Evolutionary conservation across 371 early-diverging fungal genomes (phyloP), one percentile per base, ranked within the genome.

Genomic region (Mortierella polycephala): DNA sequence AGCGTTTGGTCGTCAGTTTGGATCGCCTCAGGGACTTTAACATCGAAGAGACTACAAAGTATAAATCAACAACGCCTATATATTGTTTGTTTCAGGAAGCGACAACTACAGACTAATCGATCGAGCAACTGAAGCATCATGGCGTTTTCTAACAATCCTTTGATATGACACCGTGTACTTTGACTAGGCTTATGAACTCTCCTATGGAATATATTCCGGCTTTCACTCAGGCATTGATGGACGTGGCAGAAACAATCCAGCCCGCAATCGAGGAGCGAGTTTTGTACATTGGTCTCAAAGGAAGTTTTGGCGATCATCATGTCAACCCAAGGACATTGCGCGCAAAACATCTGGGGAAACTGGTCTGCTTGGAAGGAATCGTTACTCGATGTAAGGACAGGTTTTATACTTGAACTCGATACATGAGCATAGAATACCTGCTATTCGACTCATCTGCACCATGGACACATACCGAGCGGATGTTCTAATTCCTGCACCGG

Each of bases 351-450:
- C 77, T 99, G 21, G 96, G 97, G 37, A 93, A 93, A 79, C 85
- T 99, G 64, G 91, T 99, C 41, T 97, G 96, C 72, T 80, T 99
- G 44, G 99, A 99, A 84, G 99, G 99, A 56, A 99, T 99, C 71
- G 98, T 99, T 37, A 99, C 99, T 5, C 91, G 94, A 67, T 97
- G 98, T 89, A 85, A 68, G 85, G 81, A 10, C n/a, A 41, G 9
- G 7, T 20, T 45, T 49, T 57, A 18, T 59, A 46, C 12, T 47
- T 14, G 8, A 10, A n/a, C 14, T 30, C 9, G 37, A n/a, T 12
- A 9, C 10, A 30, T 37, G n/a, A 37, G 5, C 18, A 2, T 30
- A 30, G 4, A 2, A 30, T 30, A 30, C 30, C 30, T 30, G 4
- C 30, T 4, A 30, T 30, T 30, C 30, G 30, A 30, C 30, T 1